These are phyloP conservation scores for Tetracentron sinense DNA, from an alignment of 164 flowering plant species.

Conservation along the genomic window DNA sequence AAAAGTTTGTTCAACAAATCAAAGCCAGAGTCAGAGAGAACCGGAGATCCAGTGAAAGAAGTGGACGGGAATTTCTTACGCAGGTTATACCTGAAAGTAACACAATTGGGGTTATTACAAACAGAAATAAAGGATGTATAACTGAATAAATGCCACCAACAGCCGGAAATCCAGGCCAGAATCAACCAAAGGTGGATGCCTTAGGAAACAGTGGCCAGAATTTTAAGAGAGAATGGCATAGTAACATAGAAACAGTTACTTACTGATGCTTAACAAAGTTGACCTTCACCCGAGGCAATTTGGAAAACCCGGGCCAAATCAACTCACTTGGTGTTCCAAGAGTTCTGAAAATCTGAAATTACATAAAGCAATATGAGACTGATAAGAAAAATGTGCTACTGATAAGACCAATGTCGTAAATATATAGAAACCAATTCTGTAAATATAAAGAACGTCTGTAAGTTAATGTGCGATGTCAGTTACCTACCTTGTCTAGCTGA, in stretches of 20 bases:
- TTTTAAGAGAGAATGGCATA: constrained; percentile 19
- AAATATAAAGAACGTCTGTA: neutral
- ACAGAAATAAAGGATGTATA: constrained; percentile 13
- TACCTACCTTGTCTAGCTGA: constrained; percentile 97
- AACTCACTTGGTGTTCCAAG: constrained; percentile 90
- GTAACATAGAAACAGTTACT: constrained; percentile 13
- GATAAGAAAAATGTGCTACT: neutral
- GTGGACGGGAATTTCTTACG: constrained; percentile 81
- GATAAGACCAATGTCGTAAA: too few relatives aligned
- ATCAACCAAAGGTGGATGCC: constrained; percentile 74
- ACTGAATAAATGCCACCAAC: constrained; percentile 47
- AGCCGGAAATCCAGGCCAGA: constrained; percentile 80
- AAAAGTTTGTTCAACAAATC: constrained; percentile 81
- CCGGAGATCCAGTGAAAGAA: constrained; percentile 82
- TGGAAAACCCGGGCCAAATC: constrained; percentile 87
- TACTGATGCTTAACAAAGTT: constrained; percentile 81
- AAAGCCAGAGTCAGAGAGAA: constrained; percentile 88
- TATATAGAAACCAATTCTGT: too few relatives aligned
- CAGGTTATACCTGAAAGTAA: constrained; percentile 71
- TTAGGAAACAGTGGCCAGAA: constrained; percentile 29
- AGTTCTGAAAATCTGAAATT: constrained; percentile 61
- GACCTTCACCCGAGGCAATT: constrained; percentile 77
- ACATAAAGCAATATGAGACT: neutral
- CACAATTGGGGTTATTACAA: constrained; percentile 31
- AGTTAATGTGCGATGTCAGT: neutral